Evolutionary conservation across 73 alveolate species (phyloP), one percentile per base, ranked within the genome.

Genomic region (Paramecium octaurelia): DNA sequence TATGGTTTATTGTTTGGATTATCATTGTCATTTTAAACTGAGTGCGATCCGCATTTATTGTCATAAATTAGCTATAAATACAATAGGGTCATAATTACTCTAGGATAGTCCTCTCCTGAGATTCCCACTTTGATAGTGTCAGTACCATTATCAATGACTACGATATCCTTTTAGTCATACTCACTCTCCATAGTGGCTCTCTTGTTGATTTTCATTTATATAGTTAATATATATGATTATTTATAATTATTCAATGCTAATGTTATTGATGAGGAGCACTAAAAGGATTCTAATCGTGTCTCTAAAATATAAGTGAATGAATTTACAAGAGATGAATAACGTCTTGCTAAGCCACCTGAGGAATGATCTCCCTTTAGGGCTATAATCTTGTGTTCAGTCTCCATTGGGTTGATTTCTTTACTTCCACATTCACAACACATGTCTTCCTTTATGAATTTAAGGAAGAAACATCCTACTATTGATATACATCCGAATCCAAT

Each of bases 401-500:
- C 91, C 34, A 80, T 34, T 2, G 91, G 91, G 18, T 80, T 80
- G 24, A 40, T 40, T 80, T 80, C 76, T 23, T 80, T 80, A 8
- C 57, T 24, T 80, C 91, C 91, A 80, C 91, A 80, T 43, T 80
- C 91, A 23, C 76, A 80, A 80, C 91, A 80, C 91, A 80, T 80
- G 46, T 80, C 91, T 21, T 89, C 94, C 48, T 92, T 93, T 3
- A 93, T 92, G n/a, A 77, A 92, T 29, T 77, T 84, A 11, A 93
- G 91, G 54, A 75, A 86, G 35, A 92, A 76, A 10, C 95, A 85
- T 85, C 95, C 92, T 2, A 64, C 12, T 0, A 76, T 73, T 44
- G 93, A 75, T n/a, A 85, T 95, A 42, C 64, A n/a, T 76, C 99
- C 97, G 18, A 95, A 93, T 18, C 92, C 98, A 8, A 98, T 77